phyloP scores from a whole-genome alignment of 768 basidiomycete genomes.

The Kwoniella newhampshirensis region DNA sequence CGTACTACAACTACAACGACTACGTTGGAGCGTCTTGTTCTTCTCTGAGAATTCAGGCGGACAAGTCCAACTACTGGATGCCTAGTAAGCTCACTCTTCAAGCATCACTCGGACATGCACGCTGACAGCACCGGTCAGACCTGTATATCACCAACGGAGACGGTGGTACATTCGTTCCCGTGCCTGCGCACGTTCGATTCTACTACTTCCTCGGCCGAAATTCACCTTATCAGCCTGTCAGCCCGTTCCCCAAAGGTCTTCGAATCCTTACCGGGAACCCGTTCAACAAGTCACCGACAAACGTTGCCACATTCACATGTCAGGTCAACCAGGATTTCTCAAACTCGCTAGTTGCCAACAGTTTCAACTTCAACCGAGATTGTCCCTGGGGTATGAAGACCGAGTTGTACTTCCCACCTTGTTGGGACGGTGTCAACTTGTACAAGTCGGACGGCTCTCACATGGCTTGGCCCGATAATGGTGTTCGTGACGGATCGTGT shows the following conservation, averaged over 20 bases:
- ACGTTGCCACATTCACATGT: constrained; percentile 22
- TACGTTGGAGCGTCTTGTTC: constrained; percentile 35
- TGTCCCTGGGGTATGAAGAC: constrained; percentile 42
- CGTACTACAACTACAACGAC: constrained; percentile 39
- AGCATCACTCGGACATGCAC: background rate
- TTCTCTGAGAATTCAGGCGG: constrained; percentile 31
- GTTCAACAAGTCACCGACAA: constrained; percentile 27
- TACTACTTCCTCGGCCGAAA: constrained; percentile 48
- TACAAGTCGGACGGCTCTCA: constrained; percentile 40
- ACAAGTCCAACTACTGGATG: constrained; percentile 50
- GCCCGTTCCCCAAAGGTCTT: constrained; percentile 47
- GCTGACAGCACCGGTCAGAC: constrained; percentile 4
- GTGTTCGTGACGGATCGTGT: constrained; percentile 22
- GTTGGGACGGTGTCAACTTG: constrained; percentile 50
- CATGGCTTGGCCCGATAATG: constrained; percentile 34
- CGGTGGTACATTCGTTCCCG: constrained; percentile 8
- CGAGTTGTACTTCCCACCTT: constrained; percentile 37
- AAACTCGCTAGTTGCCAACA: constrained; percentile 10
- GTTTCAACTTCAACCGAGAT: constrained; percentile 25
- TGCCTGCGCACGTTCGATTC: constrained; percentile 34
- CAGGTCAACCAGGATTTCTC: constrained; percentile 25
- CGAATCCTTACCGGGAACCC: constrained; percentile 48
- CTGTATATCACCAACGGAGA: constrained; percentile 20
- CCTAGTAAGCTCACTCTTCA: constrained; percentile 20
- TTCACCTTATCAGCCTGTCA: constrained; percentile 29